These are phyloP conservation scores for Penicillium cataractarum DNA, from an alignment of 495 filamentous ascomycete species.

Conservation along the genomic window DNA sequence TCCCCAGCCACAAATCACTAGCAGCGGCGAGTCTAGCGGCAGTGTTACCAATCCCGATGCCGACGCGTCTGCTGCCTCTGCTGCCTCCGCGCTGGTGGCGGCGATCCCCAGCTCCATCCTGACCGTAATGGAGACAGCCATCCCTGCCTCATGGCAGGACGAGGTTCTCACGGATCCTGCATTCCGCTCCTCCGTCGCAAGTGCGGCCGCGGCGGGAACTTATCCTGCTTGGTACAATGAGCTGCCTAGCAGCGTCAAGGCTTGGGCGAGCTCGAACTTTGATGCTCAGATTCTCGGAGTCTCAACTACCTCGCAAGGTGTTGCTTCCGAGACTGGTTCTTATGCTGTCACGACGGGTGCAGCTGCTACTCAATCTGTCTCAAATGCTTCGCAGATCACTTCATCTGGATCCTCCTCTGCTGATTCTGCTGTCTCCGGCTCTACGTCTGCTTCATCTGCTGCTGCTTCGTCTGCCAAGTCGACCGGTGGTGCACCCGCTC, in stretches of 20 bases:
- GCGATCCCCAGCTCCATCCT: conserved; percentile 24
- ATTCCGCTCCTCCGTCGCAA: conserved; percentile 13
- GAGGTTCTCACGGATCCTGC: conserved; percentile 14
- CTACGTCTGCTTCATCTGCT: background rate
- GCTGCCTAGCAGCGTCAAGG: conserved; percentile 29
- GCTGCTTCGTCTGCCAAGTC: background rate
- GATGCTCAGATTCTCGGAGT: background rate
- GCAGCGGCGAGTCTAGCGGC: background rate
- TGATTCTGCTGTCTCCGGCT: background rate
- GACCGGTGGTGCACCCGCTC: background rate
- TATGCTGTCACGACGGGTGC: background rate
- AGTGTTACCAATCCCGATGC: background rate
- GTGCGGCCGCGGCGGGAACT: conserved; percentile 17
- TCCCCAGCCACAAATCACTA: conserved; percentile 21
- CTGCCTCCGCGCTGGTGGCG: conserved; percentile 4
- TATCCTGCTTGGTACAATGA: conserved; percentile 30
- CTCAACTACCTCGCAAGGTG: background rate
- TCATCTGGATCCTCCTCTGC: background rate
- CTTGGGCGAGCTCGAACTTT: conserved; percentile 20
- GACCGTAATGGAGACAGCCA: conserved; percentile 27
- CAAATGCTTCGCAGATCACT: background rate
- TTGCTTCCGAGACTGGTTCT: background rate
- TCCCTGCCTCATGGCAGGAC: conserved; percentile 12
- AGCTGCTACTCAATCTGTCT: background rate
- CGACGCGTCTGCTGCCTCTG: conserved; percentile 30